Conservation (phyloP, 176 grass and related monocot species). For the Avena sativa region DNA sequence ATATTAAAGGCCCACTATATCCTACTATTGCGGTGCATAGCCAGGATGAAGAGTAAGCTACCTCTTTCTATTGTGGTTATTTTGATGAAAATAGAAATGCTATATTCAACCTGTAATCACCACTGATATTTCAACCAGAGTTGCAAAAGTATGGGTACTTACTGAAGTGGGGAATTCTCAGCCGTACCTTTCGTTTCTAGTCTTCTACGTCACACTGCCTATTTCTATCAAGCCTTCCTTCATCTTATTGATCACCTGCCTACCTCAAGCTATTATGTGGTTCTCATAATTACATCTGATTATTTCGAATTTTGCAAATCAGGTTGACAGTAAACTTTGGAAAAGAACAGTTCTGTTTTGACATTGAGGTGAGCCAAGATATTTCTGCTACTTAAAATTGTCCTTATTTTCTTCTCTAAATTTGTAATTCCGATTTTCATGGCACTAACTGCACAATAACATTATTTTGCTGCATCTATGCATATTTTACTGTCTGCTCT, state of each 20-base stretch:
- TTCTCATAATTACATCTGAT: conserved; percentile 13
- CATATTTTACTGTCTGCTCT: conserved; percentile 22
- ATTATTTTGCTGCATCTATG: background rate
- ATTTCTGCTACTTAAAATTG: conserved; percentile 27
- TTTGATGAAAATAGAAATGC: conserved; percentile 18
- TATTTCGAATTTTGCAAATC: conserved; percentile 40
- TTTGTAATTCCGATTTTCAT: conserved; percentile 13
- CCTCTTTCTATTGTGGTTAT: conserved; percentile 19
- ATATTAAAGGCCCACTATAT: conserved; percentile 79
- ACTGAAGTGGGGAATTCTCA: conserved; percentile 6
- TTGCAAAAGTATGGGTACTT: conserved; percentile 8
- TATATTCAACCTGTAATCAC: conserved; percentile 25
- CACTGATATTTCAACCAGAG: conserved; percentile 14
- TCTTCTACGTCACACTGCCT: background rate
- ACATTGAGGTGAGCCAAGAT: conserved; percentile 66
- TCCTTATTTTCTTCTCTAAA: background rate
- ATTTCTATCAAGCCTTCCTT: background rate
- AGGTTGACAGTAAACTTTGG: conserved; percentile 92
- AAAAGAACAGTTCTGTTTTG: conserved; percentile 85
- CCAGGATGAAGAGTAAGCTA: conserved; percentile 84
- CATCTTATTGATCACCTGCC: conserved; percentile 1
- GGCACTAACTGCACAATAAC: background rate
- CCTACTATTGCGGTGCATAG: conserved; percentile 94
- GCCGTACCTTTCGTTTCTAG: background rate
- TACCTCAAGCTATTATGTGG: background rate